phyloP scores from a whole-genome alignment of 2,329 filamentous ascomycete genomes.

The Conoideocrella luteorostrata region DNA sequence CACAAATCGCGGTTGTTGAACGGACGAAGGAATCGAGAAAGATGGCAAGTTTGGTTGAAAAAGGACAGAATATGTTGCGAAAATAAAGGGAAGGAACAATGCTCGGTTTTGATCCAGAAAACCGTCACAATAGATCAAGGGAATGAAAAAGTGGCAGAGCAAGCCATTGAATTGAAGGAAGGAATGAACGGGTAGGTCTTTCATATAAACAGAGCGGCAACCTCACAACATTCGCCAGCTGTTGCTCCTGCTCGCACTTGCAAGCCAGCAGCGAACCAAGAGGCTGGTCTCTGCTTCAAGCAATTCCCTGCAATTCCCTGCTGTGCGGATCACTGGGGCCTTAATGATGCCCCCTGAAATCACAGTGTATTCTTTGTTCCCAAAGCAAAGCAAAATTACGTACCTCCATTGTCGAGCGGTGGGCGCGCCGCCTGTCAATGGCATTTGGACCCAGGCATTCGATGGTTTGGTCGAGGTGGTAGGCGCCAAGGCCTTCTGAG shows the following conservation, averaged over 20 bases:
- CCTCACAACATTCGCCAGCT: background rate
- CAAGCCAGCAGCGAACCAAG: too few species aligned
- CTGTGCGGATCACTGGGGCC: too few species aligned
- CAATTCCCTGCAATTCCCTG: too few species aligned
- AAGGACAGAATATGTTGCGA: background rate
- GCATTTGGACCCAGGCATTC: constrained; percentile 3
- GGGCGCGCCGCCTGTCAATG: constrained; percentile 1
- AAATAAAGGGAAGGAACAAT: background rate
- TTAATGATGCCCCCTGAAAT: background rate
- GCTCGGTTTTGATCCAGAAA: constrained; percentile 1
- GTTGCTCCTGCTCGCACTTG: too few species aligned
- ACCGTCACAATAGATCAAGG: background rate
- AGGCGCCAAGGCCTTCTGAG: background rate
- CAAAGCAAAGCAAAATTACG: constrained; percentile 1
- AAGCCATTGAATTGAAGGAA: constrained; percentile 1
- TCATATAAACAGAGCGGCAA: background rate
- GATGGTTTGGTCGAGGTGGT: constrained; percentile 2
- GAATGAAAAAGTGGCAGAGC: background rate
- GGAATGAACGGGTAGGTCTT: constrained; percentile 7
- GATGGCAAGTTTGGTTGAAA: background rate
- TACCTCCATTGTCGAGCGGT: constrained; percentile 3
- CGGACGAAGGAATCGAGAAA: background rate
- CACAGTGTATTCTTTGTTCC: background rate
- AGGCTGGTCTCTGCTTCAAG: too few species aligned
- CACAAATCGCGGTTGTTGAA: background rate